A percentile compares a stretch with the other conserved stretches of the same genome.
phyloP scores from a whole-genome alignment of 495 filamentous ascomycete genomes.

The Tuber brumale region DNA sequence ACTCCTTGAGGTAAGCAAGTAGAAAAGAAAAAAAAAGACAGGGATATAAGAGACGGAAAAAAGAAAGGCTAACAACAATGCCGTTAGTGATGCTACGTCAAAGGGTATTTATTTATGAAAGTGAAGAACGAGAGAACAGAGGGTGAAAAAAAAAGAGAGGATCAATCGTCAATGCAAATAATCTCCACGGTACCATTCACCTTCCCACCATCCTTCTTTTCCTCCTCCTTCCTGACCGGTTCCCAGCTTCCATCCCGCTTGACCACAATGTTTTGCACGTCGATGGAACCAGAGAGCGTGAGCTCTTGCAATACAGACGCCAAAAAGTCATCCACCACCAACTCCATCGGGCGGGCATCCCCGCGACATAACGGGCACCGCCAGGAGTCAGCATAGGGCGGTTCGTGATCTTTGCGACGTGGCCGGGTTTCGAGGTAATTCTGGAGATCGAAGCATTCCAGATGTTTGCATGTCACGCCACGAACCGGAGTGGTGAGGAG shows the following conservation, averaged over 20 bases:
- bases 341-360: conserved; percentile 39
- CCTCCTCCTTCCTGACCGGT: conserved; percentile 25
- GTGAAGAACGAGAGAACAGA: conserved; percentile 9
- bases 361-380: conserved; percentile 38
- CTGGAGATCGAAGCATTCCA: conserved; percentile 41
- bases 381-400: conserved; percentile 38
- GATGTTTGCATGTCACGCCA: conserved; percentile 28
- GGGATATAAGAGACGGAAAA: conserved; percentile 7
- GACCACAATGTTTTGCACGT: conserved; percentile 21
- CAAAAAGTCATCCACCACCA: conserved; percentile 37
- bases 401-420: conserved; percentile 35
- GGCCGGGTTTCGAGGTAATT: conserved; percentile 38
- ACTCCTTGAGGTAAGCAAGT: conserved; percentile 5
- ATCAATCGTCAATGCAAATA: conserved; percentile 32
- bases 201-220: conserved; percentile 17
- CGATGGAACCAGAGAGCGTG: conserved; percentile 5
- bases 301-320: conserved; percentile 23
- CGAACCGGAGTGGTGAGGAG: conserved; percentile 37
- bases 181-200: conserved; percentile 26
- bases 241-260: conserved; percentile 35
- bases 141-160: conserved; percentile 12
- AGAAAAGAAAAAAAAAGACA: conserved; percentile 3
- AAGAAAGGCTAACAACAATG: conserved; percentile 12
- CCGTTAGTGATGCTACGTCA: conserved; percentile 3
- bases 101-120: conserved; percentile 23